Conservation (phyloP, 176 grass and related monocot genomes). For the Oryza meyeriana region DNA sequence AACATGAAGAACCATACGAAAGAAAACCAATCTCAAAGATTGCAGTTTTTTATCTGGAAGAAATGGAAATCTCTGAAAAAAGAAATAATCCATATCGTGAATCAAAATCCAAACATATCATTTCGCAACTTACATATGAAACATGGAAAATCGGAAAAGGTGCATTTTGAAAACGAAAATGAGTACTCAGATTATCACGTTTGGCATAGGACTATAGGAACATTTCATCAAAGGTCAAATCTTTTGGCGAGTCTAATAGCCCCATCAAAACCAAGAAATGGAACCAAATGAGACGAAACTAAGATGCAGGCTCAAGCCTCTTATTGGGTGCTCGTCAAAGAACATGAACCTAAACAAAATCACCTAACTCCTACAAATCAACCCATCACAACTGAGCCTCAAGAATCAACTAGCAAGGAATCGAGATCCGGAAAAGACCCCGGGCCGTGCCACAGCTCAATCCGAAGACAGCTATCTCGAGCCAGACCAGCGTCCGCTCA, state of each 20-base stretch:
- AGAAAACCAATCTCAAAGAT: background rate
- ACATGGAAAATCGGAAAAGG: background rate
- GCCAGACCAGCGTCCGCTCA: background rate
- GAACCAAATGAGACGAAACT: background rate
- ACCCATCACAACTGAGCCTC: background rate
- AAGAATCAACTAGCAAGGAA: background rate
- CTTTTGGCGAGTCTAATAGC: background rate
- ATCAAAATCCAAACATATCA: background rate
- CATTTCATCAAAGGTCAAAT: background rate
- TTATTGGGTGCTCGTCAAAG: background rate
- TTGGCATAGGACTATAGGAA: background rate
- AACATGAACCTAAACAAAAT: slow-evolving; percentile 9
- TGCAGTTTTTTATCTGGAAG: too few species aligned
- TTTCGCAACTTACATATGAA: background rate
- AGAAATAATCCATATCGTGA: background rate
- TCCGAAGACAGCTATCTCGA: background rate
- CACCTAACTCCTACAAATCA: too few species aligned
- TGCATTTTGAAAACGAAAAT: background rate
- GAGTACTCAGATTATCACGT: background rate
- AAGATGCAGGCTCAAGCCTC: background rate
- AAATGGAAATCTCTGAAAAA: background rate
- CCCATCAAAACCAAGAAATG: background rate
- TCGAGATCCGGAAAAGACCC: slow-evolving; percentile 6
- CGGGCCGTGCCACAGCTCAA: background rate
- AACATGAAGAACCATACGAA: background rate